phyloP scores from a whole-genome alignment of 768 basidiomycete genomes.

The Leccinum imitatum region DNA sequence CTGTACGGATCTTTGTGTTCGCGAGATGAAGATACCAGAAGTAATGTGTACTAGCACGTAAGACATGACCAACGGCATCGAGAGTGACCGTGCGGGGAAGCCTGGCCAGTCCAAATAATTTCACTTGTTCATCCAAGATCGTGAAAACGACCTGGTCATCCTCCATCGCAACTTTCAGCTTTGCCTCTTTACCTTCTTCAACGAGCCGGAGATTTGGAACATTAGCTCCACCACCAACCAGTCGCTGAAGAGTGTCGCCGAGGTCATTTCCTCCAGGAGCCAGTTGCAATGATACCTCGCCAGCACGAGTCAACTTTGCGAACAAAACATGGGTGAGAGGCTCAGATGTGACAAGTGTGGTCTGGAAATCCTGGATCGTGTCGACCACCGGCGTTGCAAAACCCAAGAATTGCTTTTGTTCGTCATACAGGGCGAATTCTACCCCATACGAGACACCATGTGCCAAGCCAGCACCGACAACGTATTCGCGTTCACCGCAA shows the following conservation, averaged over 20 bases:
- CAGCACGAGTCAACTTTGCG: slow-evolving; percentile 2
- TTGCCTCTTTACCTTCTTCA: not conserved
- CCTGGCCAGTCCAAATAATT: not conserved
- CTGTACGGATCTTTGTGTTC: not conserved
- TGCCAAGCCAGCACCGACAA: slow-evolving; percentile 24
- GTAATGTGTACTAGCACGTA: not conserved
- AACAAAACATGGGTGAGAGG: not conserved
- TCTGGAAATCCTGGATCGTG: slow-evolving; percentile 16
- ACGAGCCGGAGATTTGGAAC: slow-evolving; percentile 1
- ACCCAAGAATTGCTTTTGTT: not conserved
- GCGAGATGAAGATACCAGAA: not conserved
- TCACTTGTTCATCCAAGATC: not conserved
- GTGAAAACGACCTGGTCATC: slow-evolving; percentile 1
- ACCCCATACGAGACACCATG: slow-evolving; percentile 24
- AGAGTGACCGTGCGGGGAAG: not conserved
- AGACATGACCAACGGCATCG: not conserved
- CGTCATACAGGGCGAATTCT: slow-evolving; percentile 21
- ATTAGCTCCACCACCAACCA: not conserved
- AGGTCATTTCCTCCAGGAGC: not conserved
- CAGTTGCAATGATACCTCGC: slow-evolving; percentile 1
- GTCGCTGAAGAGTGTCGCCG: not conserved
- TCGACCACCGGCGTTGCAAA: not conserved
- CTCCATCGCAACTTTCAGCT: not conserved
- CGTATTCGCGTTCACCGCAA: slow-evolving; percentile 5
- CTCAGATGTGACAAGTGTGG: not conserved